Base-by-base conservation (phyloP, 768 basidiomycete genomes). In the Suillus ampliporus region DNA sequence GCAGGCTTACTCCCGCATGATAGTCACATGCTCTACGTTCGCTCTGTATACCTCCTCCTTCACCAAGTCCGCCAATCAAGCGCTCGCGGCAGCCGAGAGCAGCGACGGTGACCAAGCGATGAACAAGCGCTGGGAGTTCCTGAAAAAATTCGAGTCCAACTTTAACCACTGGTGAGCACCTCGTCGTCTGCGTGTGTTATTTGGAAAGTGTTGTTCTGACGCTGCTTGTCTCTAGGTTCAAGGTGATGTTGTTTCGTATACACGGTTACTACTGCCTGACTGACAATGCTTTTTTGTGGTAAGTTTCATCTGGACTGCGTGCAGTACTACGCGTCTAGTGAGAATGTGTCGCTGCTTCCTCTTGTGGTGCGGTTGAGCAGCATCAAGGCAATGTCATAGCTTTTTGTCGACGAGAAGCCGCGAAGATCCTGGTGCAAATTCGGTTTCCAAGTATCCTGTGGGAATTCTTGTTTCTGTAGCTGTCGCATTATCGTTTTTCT, bases 311-410 rank as follows among this genome's bases (percentile, higher is more conserved):
- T 92, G n/a, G 89, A 91, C 67, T 91, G 89, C 71, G 91, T 94
- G 19, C 91, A 92, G 68, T 94, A 90, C 77, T 94, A 94, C 74
- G 95, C 95, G 1, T 95, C 94, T 14, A 94, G 94, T 74, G 95
- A 97, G 78, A 97, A 97, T 69, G 91, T 93, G 1, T 92, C 94
- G 14, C 80, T 97, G 51, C 79, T 96, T 13, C 94, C 95, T 1
- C 83, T 98, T 46, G 94, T 97, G n/a, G 91, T 94, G 21, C 78
- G 89, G 40, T 70, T 90, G 37, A 83, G 80, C 63, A 85, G 84
- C 64, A 83, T 84, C 58, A 84, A 81, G 64, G 66, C 74, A 17
- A 23, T 74, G 58, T 64, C 3, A 48, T 31, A 6, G 31, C 31
- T 28, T 28, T 28, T 17, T 52, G 10, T 54, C n/a, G 35, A 37